A percentile compares a stretch with the other conserved stretches of the same genome.
Evolutionary conservation across 148 eudicot genomes (phyloP).

Genomic region (Cornus florida): DNA sequence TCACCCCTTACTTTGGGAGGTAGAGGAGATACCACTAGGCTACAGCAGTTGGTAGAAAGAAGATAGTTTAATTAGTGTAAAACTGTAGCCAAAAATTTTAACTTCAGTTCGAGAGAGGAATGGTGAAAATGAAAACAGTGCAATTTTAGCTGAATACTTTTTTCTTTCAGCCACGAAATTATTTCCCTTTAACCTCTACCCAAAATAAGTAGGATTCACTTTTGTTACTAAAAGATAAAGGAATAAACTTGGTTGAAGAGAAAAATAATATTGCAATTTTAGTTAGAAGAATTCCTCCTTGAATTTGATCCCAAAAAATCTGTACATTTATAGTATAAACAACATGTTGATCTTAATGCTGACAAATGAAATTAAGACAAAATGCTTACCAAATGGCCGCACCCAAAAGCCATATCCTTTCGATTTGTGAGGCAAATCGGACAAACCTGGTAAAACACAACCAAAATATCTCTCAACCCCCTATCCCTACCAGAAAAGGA

Average conservation of each 20-base stretch:
- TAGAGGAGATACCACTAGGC: no score
- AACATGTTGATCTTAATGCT: neutral
- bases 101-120: neutral
- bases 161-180: neutral
- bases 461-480: neutral
- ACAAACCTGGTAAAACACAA: constrained; percentile 44
- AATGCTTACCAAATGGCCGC: constrained; percentile 77
- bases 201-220: neutral
- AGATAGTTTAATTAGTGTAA: no score
- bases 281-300: neutral
- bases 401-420: constrained; percentile 84
- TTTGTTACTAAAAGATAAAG: no score
- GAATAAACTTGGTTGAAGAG: neutral
- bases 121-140: neutral
- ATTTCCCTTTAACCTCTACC: neutral
- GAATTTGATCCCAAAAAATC: neutral
- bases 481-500: neutral
- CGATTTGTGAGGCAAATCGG: constrained; percentile 80
- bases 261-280: neutral
- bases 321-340: neutral
- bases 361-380: neutral
- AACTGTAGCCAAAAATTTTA: no score
- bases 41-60: no score
- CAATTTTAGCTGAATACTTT: neutral
- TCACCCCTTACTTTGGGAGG: no score